Percentiles rank a stretch among this genome's conserved stretches.
Evolutionary conservation across 176 grass and related monocot species (phyloP).

Genomic region (Paspalum vaginatum): DNA sequence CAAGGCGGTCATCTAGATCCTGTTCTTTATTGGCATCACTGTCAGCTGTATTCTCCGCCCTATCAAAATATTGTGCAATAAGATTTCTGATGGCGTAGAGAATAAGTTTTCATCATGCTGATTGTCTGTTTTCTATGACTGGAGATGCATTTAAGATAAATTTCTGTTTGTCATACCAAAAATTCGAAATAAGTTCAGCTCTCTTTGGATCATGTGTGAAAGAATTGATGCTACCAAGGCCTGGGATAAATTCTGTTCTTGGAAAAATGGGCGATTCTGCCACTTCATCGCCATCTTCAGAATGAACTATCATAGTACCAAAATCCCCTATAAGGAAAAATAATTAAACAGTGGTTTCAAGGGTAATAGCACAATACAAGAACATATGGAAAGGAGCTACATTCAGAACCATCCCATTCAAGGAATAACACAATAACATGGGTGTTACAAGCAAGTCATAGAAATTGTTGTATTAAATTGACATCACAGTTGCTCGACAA

Average conservation of each 20-base stretch:
- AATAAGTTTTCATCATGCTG: background rate
- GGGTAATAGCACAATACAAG: constrained; percentile 6
- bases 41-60: constrained; percentile 68
- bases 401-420: constrained; percentile 15
- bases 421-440: constrained; percentile 15
- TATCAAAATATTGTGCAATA: constrained; percentile 46
- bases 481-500: background rate
- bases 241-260: constrained; percentile 86
- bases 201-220: constrained; percentile 89
- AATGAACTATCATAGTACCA: constrained; percentile 81
- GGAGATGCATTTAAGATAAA: constrained; percentile 9
- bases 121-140: constrained; percentile 5
- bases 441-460: constrained; percentile 18
- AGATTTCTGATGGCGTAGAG: constrained; percentile 4
- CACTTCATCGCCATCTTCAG: constrained; percentile 69
- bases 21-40: constrained; percentile 65
- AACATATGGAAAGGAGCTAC: background rate
- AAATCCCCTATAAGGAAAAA: constrained; percentile 62
- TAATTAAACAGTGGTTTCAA: constrained; percentile 9
- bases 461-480: background rate
- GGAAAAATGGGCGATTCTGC: constrained; percentile 63
- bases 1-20: constrained; percentile 51
- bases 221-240: constrained; percentile 91
- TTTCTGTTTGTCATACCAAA: constrained; percentile 62
- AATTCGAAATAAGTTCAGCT: constrained; percentile 53